Evolutionary conservation across 352 stramenopile genomes (phyloP).

Genomic region (Pythium sp.): DNA sequence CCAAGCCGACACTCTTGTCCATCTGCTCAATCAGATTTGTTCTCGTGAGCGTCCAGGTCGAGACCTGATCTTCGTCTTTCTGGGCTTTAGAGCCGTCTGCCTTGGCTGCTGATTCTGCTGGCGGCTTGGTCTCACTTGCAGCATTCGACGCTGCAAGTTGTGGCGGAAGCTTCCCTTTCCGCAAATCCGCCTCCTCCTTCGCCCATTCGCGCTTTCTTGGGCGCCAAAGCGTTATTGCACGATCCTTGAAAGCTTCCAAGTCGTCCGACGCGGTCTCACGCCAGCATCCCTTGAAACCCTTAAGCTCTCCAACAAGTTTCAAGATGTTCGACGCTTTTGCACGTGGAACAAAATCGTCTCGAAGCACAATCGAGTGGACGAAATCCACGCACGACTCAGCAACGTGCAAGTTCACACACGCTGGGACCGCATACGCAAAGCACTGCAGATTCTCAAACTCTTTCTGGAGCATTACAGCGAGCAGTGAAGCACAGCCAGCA

Average conservation of each 20-base stretch:
- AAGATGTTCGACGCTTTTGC: conserved; percentile 83
- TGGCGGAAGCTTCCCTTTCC: conserved; percentile 38
- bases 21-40: conserved; percentile 80
- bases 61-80: conserved; percentile 37
- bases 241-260: conserved; percentile 77
- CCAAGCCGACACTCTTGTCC: conserved; percentile 37
- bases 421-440: conserved; percentile 84
- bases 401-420: conserved; percentile 80
- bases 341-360: conserved; percentile 83
- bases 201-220: conserved; percentile 82
- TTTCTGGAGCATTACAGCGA: conserved; percentile 85
- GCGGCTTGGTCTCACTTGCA: not conserved
- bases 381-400: conserved; percentile 74
- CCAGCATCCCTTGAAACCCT: conserved; percentile 83
- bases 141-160: conserved; percentile 2
- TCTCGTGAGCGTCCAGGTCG: conserved; percentile 67
- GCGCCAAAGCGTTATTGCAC: conserved; percentile 79
- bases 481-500: conserved; percentile 66
- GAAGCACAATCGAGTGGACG: conserved; percentile 82
- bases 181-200: conserved; percentile 54
- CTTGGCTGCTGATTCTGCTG: not conserved
- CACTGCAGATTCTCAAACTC: conserved; percentile 81
- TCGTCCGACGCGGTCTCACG: conserved; percentile 77
- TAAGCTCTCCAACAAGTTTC: conserved; percentile 68
- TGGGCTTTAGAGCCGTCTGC: conserved; percentile 20